Evolutionary conservation across 768 basidiomycete species (phyloP).

Genomic region (Strobilomyces echinocephalus): DNA sequence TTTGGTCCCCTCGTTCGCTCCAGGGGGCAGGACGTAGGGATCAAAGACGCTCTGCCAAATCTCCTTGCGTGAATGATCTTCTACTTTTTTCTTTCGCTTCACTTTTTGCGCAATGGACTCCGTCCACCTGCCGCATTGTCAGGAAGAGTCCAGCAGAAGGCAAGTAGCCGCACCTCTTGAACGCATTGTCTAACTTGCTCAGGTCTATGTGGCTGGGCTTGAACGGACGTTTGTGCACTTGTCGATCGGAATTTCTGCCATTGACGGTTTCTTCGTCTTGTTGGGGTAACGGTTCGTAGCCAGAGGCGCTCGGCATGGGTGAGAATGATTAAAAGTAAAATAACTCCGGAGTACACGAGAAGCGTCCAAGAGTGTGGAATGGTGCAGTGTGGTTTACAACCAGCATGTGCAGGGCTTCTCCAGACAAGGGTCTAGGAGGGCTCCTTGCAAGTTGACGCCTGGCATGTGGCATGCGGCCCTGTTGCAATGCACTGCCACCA

Average conservation of each 20-base stretch:
- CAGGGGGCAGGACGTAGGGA: slow-evolving; percentile 42
- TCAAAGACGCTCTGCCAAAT: slow-evolving; percentile 83
- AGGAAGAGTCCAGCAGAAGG: not conserved
- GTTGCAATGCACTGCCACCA: slow-evolving; percentile 20
- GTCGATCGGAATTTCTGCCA: slow-evolving; percentile 28
- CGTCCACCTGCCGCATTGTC: slow-evolving; percentile 57
- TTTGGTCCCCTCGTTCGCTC: slow-evolving; percentile 25
- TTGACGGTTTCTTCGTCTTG: slow-evolving; percentile 37
- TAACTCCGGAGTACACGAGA: not conserved
- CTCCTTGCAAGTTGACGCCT: not conserved
- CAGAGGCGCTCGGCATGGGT: slow-evolving; percentile 41
- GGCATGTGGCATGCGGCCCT: not conserved
- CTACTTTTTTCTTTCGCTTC: slow-evolving; percentile 69
- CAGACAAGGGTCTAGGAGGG: slow-evolving; percentile 10
- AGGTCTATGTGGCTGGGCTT: slow-evolving; percentile 72
- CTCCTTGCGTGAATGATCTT: slow-evolving; percentile 59
- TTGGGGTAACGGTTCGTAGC: slow-evolving; percentile 46
- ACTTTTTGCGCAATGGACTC: slow-evolving; percentile 83
- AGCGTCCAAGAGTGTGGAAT: slow-evolving; percentile 3
- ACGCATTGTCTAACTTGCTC: slow-evolving; percentile 73
- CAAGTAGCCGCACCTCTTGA: slow-evolving; percentile 55
- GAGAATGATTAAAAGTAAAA: slow-evolving; percentile 3
- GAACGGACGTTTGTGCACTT: slow-evolving; percentile 29
- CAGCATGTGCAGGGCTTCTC: slow-evolving; percentile 9
- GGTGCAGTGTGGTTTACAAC: slow-evolving; percentile 14